Base-by-base conservation (phyloP, 2,329 filamentous ascomycete species). In the Ambrosiella xylebori region DNA sequence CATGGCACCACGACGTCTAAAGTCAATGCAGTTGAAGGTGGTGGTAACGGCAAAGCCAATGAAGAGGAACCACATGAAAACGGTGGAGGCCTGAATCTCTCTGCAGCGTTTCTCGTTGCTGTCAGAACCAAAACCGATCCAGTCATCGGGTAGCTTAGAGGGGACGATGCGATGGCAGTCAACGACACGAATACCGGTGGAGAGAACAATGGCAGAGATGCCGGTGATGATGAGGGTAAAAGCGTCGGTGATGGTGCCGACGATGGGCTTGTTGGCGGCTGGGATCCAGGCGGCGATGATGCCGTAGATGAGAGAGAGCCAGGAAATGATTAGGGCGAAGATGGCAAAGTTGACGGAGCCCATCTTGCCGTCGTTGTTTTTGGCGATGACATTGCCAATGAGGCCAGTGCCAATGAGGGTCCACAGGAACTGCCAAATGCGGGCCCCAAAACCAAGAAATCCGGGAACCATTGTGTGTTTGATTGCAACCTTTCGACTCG, bases 61-160 rank as follows among this genome's bases (percentile, higher is more conserved):
- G 68, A 84, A 87, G 54, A 87, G 77, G 71, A 90, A 89, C 84
- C 84, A 91, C 71, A 88, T 76, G 72, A 91, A 91, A 41, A 80
- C 84, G 39, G 79, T 80, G 62, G 79, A 78, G 41, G 86, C 86
- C 72, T 90, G 86, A 13, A 87, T 78, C 71, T 88, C 81, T 62
- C 79, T 81, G 71, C 86, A 90, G 63, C 84, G 78, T 72, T 83
- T 81, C 67, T 74, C 68, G 61, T 76, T 73, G 68, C 83, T 67
- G 61, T 63, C 61, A 51, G 81, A 82, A 59, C 82, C 82, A 67
- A 76, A 84, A 35, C 75, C 82, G 66, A 86, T 80, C 71, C 74
- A 77, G 68, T 77, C 76, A 64, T 63, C 47, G 37, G 68, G 65
- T 47, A 70, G 62, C 59, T 66, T 64, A 7, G 63, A 54, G 7